Evolutionary conservation across 2,329 filamentous ascomycete species (phyloP).

Genomic region (Aspergillus sp.): DNA sequence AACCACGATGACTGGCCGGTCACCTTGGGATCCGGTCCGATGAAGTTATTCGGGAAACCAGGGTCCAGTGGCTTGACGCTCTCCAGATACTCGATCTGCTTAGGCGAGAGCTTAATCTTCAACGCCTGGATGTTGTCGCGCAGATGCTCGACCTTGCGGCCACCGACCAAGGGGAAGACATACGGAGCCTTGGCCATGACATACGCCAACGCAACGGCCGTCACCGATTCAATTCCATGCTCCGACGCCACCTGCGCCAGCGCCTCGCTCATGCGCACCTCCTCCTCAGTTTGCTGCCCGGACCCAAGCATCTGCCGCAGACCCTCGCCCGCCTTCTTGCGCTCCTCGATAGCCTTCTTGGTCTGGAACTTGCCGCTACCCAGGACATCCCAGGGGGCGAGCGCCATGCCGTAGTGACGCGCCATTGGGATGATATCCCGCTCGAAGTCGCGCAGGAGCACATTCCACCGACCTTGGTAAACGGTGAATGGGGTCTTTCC

Average conservation of each 20-base stretch:
- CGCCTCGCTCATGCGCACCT: conserved; percentile 46
- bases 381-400: conserved; percentile 54
- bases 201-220: conserved; percentile 62
- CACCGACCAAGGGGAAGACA: conserved; percentile 66
- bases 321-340: conserved; percentile 36
- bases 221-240: conserved; percentile 49
- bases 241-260: conserved; percentile 53
- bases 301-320: conserved; percentile 29
- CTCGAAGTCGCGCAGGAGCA: conserved; percentile 33
- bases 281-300: conserved; percentile 42
- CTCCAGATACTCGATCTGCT: conserved; percentile 62
- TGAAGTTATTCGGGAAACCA: conserved; percentile 59
- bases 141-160: conserved; percentile 61
- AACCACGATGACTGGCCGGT: conserved; percentile 8
- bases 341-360: conserved; percentile 41
- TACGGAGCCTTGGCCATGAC: conserved; percentile 65
- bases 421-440: conserved; percentile 37
- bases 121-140: conserved; percentile 21
- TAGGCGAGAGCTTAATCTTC: conserved; percentile 41
- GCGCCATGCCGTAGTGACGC: conserved; percentile 35
- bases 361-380: conserved; percentile 46
- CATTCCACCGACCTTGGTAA: conserved; percentile 35
- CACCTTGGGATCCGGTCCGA: conserved; percentile 29
- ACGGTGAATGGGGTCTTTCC: conserved; percentile 35
- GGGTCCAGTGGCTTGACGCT: conserved; percentile 52